phyloP scores from a whole-genome alignment of 768 basidiomycete species.

The Kwoniella pini region DNA sequence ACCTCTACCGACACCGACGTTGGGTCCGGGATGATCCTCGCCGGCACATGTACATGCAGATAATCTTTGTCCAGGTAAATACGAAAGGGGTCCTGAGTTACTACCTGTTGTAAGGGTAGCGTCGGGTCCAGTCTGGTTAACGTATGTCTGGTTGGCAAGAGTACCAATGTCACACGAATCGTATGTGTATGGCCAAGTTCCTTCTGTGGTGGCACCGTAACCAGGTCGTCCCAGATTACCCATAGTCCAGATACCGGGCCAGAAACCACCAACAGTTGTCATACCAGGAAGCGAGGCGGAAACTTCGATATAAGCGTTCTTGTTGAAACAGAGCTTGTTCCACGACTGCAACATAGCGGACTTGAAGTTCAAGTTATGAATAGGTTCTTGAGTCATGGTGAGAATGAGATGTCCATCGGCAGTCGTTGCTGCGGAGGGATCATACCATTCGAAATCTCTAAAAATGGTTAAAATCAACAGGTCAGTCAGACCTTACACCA shows the following conservation, averaged over 20 bases:
- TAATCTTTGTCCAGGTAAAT: constrained; percentile 52
- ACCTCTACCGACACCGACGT: constrained; percentile 64
- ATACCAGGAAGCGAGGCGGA: constrained; percentile 56
- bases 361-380: constrained; percentile 69
- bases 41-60: constrained; percentile 83
- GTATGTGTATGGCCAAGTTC: constrained; percentile 50
- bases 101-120: constrained; percentile 48
- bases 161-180: constrained; percentile 50
- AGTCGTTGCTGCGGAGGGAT: constrained; percentile 71
- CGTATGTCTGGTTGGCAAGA: constrained; percentile 49
- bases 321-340: constrained; percentile 95
- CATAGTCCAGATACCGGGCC: constrained; percentile 64
- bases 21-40: constrained; percentile 86
- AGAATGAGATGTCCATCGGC: constrained; percentile 72
- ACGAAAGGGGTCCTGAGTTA: constrained; percentile 49
- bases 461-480: constrained; percentile 2
- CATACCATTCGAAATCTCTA: constrained; percentile 74
- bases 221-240: constrained; percentile 86
- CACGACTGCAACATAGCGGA: constrained; percentile 55
- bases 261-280: constrained; percentile 54
- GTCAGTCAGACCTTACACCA: background rate
- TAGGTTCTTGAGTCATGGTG: constrained; percentile 66
- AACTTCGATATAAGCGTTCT: constrained; percentile 71
- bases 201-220: constrained; percentile 78
- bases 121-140: constrained; percentile 39